Evolutionary conservation across 2,329 filamentous ascomycete species (phyloP).

Genomic region (Cladosporium sp.): DNA sequence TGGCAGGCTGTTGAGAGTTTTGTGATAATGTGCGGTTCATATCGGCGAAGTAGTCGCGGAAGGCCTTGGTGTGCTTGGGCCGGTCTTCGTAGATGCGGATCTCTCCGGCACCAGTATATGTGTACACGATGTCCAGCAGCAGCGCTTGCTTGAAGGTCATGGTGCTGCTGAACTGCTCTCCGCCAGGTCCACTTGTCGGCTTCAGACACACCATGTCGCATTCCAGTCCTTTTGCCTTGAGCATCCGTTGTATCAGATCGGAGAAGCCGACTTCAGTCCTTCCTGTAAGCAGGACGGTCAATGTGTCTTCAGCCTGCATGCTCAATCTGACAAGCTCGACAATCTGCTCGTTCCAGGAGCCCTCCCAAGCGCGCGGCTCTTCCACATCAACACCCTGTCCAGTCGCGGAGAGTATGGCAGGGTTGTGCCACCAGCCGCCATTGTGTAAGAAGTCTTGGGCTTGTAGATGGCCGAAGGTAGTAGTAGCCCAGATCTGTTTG

Average conservation of each 20-base stretch:
- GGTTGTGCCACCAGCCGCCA: constrained; percentile 97
- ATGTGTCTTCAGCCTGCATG: constrained; percentile 78
- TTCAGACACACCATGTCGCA: constrained; percentile 91
- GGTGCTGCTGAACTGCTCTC: constrained; percentile 76
- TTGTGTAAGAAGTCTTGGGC: constrained; percentile 74
- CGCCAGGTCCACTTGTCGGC: constrained; percentile 76
- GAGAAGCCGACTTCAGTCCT: constrained; percentile 76
- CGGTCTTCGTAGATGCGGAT: constrained; percentile 70
- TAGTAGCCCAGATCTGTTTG: constrained; percentile 78
- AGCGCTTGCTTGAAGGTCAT: constrained; percentile 93
- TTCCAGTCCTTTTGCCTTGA: constrained; percentile 72
- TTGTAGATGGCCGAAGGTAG: constrained; percentile 75
- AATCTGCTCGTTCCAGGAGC: constrained; percentile 96
- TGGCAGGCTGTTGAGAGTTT: constrained; percentile 42
- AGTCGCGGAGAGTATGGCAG: constrained; percentile 79
- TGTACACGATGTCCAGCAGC: constrained; percentile 77
- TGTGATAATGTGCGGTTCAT: constrained; percentile 67
- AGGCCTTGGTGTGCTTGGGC: constrained; percentile 70
- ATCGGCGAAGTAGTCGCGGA: constrained; percentile 78
- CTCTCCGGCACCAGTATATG: constrained; percentile 80
- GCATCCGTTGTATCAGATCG: constrained; percentile 79
- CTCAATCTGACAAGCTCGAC: constrained; percentile 75
- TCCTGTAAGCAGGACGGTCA: constrained; percentile 86
- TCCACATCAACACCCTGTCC: constrained; percentile 81
- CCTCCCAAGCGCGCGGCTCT: constrained; percentile 80